These are phyloP conservation scores for Mycena latifolia DNA, from an alignment of 768 basidiomycete species.

Conservation along the genomic window DNA sequence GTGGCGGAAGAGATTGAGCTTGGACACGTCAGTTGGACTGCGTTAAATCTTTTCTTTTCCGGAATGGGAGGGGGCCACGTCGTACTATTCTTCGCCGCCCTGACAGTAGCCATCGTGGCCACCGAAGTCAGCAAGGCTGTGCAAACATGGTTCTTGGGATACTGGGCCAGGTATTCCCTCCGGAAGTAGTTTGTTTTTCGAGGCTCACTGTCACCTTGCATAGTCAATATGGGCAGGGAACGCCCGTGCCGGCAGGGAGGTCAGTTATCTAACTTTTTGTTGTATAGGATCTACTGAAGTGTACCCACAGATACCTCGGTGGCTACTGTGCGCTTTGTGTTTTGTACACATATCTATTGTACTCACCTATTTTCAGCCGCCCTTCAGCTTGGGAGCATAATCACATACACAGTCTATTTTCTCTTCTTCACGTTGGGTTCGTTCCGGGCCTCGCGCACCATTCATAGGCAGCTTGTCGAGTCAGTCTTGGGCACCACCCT, in stretches of 20 bases:
- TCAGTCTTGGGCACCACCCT: conserved; percentile 72
- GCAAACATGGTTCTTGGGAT: conserved; percentile 60
- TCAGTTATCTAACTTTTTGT: conserved; percentile 44
- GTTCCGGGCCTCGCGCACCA: conserved; percentile 64
- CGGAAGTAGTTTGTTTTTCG: neutral
- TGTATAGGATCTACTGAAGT: neutral
- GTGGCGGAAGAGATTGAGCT: conserved; percentile 71
- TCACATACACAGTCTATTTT: conserved; percentile 49
- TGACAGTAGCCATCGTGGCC: conserved; percentile 41
- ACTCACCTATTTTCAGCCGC: conserved; percentile 34
- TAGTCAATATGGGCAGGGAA: conserved; percentile 54
- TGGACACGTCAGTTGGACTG: conserved; percentile 66
- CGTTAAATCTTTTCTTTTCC: conserved; percentile 51
- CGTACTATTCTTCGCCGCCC: conserved; percentile 47
- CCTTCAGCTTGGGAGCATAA: conserved; percentile 47
- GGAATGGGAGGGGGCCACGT: conserved; percentile 53
- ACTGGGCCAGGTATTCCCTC: conserved; percentile 47
- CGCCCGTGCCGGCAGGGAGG: conserved; percentile 49
- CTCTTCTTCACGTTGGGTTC: conserved; percentile 61
- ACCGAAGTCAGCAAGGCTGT: conserved; percentile 41
- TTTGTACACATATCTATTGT: neutral
- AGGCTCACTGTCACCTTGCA: too few relatives aligned
- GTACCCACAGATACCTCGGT: conserved; percentile 17
- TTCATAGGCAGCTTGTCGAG: conserved; percentile 65
- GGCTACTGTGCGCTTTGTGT: conserved; percentile 11